phyloP scores from a whole-genome alignment of 2,329 filamentous ascomycete genomes.

The Xylaria sp. region DNA sequence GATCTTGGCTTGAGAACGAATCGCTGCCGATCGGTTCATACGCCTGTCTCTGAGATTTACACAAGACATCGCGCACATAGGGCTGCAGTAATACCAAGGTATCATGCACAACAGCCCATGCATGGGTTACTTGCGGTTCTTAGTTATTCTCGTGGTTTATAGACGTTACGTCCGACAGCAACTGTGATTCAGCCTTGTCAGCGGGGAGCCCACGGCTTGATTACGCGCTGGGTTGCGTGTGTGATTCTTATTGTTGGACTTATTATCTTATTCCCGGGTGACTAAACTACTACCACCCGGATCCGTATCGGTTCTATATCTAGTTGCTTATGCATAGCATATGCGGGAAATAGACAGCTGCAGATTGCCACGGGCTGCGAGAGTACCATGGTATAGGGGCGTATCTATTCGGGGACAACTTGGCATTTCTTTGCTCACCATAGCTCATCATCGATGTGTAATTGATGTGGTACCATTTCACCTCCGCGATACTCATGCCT shows the following conservation, averaged over 20 bases:
- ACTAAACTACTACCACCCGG: neutral
- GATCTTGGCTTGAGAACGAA: neutral
- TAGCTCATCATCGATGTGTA: neutral
- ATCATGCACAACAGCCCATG: neutral
- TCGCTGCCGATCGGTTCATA: neutral
- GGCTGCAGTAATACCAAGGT: neutral
- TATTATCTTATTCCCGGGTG: neutral
- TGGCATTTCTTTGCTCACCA: neutral
- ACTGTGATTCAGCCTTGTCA: neutral
- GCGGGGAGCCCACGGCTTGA: neutral
- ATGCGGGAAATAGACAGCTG: neutral
- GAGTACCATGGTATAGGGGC: too few relatives aligned
- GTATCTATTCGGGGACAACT: too few relatives aligned
- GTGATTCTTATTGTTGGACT: neutral
- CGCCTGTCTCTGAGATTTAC: neutral
- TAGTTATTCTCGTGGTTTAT: neutral
- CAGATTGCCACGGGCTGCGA: neutral
- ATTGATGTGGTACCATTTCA: neutral
- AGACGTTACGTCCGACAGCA: neutral
- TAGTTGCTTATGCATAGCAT: constrained; percentile 3
- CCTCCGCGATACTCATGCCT: neutral
- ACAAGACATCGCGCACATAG: neutral
- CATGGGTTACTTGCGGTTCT: neutral
- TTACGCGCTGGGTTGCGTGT: neutral
- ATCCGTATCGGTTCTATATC: neutral